These are phyloP conservation scores for Puccinia hordei DNA, from an alignment of 1,284 basidiomycete species.

Conservation along the genomic window DNA sequence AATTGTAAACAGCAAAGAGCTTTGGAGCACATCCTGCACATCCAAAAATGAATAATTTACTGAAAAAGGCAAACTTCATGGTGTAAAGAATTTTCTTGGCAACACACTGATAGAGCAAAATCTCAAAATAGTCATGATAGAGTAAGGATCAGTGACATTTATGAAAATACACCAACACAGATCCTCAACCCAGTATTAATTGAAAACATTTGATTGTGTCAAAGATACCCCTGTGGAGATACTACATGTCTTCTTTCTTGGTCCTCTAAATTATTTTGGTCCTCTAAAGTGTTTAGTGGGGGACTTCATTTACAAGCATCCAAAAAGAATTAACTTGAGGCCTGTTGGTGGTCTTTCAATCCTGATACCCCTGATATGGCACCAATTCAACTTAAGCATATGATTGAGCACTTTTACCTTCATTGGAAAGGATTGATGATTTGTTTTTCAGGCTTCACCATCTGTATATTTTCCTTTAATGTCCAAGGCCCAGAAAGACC, in stretches of 20 bases:
- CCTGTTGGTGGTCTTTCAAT: constrained; percentile 53
- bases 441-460: constrained; percentile 60
- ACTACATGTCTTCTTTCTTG: neutral
- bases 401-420: constrained; percentile 59
- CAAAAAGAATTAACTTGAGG: neutral
- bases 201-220: neutral
- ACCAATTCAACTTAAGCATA: constrained; percentile 57
- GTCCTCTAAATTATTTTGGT: neutral
- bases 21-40: too few species aligned
- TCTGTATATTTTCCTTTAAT: constrained; percentile 60
- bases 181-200: too few species aligned
- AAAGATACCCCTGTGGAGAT: constrained; percentile 3
- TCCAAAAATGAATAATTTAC: too few species aligned
- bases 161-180: too few species aligned
- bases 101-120: too few species aligned
- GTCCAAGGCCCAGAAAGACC: constrained; percentile 49
- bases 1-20: too few species aligned
- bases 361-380: too few species aligned
- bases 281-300: neutral
- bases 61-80: too few species aligned
- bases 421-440: constrained; percentile 60
- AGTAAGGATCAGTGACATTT: too few species aligned
- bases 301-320: neutral
- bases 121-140: too few species aligned
- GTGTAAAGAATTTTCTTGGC: too few species aligned